Conservation (phyloP, 1,284 basidiomycete species). For the Wolfiporia cocos region DNA sequence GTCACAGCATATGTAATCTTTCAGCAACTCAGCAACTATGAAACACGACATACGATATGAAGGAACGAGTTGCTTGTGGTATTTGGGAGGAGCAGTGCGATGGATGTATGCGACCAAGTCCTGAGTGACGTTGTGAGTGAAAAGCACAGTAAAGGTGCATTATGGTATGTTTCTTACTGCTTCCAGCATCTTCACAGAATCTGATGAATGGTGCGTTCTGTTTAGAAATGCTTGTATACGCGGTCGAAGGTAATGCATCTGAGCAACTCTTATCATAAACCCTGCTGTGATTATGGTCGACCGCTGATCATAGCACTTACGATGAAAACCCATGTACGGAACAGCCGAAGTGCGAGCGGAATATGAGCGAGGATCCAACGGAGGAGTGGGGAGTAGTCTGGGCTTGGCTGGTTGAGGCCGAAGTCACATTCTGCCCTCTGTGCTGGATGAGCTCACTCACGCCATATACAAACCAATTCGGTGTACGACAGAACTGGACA, state of each 20-base stretch:
- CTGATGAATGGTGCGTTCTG: no score
- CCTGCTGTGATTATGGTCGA: no score
- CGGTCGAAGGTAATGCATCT: no score
- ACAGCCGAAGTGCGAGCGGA: constrained; percentile 31
- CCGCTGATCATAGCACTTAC: background rate
- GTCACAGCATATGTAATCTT: background rate
- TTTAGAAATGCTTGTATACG: no score
- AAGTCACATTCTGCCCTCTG: constrained; percentile 5
- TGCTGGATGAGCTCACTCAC: constrained; percentile 18
- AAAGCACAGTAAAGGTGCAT: background rate
- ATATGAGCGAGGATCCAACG: constrained; percentile 34
- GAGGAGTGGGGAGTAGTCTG: constrained; percentile 23
- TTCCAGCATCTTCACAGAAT: no score
- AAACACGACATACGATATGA: constrained; percentile 30
- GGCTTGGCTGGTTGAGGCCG: constrained; percentile 20
- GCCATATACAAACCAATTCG: constrained; percentile 37
- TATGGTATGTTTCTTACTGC: constrained; percentile 1
- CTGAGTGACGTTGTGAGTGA: constrained; percentile 12
- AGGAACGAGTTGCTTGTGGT: constrained; percentile 35
- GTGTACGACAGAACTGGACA: constrained; percentile 39
- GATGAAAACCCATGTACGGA: constrained; percentile 29
- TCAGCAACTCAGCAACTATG: background rate
- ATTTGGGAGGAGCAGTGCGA: constrained; percentile 30
- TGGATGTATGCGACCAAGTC: constrained; percentile 28
- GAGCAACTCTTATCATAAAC: no score